These are phyloP conservation scores for Larix kaempferi DNA, from an alignment of 75 land plant genomes.

Conservation along the genomic window DNA sequence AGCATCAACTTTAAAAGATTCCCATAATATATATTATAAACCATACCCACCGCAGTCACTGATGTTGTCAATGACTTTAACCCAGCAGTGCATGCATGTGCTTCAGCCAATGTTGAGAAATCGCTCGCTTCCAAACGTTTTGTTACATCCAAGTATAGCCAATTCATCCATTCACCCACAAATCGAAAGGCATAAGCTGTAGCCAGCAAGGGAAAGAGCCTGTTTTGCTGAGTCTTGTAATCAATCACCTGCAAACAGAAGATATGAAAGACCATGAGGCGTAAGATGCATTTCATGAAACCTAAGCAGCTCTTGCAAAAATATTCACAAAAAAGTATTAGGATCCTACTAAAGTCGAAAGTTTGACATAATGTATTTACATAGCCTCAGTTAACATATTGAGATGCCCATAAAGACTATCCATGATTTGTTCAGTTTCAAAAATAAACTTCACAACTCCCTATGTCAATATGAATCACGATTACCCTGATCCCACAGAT, in stretches of 20 bases:
- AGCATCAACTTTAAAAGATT: too few relatives aligned
- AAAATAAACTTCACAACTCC: constrained; percentile 2
- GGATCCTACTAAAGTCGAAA: too few relatives aligned
- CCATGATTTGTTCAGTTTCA: too few relatives aligned
- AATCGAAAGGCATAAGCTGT: constrained; percentile 97
- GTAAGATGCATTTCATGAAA: not conserved
- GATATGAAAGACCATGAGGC: constrained; percentile 4
- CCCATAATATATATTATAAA: not conserved
- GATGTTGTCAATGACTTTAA: constrained; percentile 94
- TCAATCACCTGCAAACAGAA: constrained; percentile 70
- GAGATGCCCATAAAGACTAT: too few relatives aligned
- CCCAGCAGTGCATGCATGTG: constrained; percentile 98
- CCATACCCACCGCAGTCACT: constrained; percentile 70
- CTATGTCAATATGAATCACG: not conserved
- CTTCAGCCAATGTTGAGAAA: constrained; percentile 96
- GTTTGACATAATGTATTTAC: too few relatives aligned
- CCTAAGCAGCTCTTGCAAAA: too few relatives aligned
- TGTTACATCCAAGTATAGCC: constrained; percentile 90
- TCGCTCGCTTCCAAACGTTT: constrained; percentile 71
- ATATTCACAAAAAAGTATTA: too few relatives aligned
- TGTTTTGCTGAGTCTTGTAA: constrained; percentile 90
- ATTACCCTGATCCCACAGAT: not conserved
- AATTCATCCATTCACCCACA: constrained; percentile 92
- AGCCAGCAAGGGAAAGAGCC: constrained; percentile 96
- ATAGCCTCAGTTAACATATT: too few relatives aligned